Evolutionary conservation across 306 rosid genomes (phyloP).

Genomic region (Mucuna pruriens): DNA sequence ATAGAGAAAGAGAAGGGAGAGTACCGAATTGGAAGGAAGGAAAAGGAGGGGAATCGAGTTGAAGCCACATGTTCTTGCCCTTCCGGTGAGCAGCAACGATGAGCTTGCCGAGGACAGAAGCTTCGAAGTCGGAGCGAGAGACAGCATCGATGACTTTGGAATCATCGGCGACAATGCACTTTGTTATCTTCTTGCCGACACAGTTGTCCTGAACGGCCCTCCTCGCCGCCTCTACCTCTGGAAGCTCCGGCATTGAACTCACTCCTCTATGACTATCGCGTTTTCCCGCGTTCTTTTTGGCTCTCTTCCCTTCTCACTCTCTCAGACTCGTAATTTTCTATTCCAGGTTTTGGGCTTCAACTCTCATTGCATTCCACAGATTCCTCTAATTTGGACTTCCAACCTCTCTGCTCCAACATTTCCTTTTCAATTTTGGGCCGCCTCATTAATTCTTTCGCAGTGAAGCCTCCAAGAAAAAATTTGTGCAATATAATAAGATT

Average conservation of each 20-base stretch:
- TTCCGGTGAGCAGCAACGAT: slow-evolving; percentile 80
- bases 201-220: slow-evolving; percentile 82
- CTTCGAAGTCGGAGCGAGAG: slow-evolving; percentile 74
- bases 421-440: background rate
- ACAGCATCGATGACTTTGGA: slow-evolving; percentile 84
- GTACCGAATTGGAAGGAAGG: slow-evolving; percentile 96
- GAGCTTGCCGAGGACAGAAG: slow-evolving; percentile 71
- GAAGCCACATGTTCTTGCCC: slow-evolving; percentile 96
- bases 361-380: no score
- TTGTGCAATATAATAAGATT: no score
- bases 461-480: no score
- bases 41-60: slow-evolving; percentile 87
- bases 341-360: background rate
- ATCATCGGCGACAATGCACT: slow-evolving; percentile 71
- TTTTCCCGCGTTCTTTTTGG: slow-evolving; percentile 49
- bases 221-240: slow-evolving; percentile 99
- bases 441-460: no score
- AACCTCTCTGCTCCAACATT: background rate
- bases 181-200: slow-evolving; percentile 72
- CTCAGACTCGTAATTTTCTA: background rate
- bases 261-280: background rate
- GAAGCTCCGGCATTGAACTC: slow-evolving; percentile 84
- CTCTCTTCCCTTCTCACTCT: background rate
- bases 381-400: background rate
- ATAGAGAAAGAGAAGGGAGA: background rate